Conservation (phyloP, 1,284 basidiomycete genomes). For the Pisolithus thermaeus region DNA sequence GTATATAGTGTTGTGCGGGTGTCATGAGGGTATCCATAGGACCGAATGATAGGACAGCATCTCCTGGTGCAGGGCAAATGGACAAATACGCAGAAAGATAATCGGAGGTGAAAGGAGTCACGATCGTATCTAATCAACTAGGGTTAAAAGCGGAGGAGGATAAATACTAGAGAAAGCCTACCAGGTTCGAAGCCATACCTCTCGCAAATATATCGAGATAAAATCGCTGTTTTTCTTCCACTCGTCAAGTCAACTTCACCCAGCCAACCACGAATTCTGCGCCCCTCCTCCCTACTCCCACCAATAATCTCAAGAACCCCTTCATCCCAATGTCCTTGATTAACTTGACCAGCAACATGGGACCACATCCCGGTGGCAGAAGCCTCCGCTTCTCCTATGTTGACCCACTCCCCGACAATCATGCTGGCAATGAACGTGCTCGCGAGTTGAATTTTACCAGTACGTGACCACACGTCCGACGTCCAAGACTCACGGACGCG, state of each 20-base stretch:
- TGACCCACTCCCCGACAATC: conserved; percentile 63
- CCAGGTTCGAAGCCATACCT: conserved; percentile 76
- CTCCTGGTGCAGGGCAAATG: conserved; percentile 60
- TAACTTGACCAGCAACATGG: conserved; percentile 32
- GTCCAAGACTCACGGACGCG: conserved; percentile 69
- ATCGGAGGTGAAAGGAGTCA: conserved; percentile 72
- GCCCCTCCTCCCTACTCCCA: conserved; percentile 65
- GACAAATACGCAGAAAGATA: conserved; percentile 71
- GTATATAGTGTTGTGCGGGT: conserved; percentile 64
- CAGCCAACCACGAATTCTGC: conserved; percentile 63
- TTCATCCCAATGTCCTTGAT: conserved; percentile 68
- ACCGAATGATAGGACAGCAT: conserved; percentile 69
- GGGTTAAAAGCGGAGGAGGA: neutral
- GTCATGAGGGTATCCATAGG: conserved; percentile 72
- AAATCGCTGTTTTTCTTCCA: conserved; percentile 55
- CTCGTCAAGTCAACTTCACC: conserved; percentile 67
- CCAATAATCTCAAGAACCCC: conserved; percentile 69
- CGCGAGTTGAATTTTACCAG: conserved; percentile 63
- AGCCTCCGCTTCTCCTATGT: conserved; percentile 70
- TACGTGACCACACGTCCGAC: conserved; percentile 65
- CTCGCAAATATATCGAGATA: conserved; percentile 71
- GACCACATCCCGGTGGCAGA: conserved; percentile 73
- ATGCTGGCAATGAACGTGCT: conserved; percentile 68
- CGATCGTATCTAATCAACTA: conserved; percentile 50
- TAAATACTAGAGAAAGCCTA: conserved; percentile 18